Evolutionary conservation across 2,329 filamentous ascomycete genomes (phyloP).

Genomic region (Pyrenochaeta sp.): DNA sequence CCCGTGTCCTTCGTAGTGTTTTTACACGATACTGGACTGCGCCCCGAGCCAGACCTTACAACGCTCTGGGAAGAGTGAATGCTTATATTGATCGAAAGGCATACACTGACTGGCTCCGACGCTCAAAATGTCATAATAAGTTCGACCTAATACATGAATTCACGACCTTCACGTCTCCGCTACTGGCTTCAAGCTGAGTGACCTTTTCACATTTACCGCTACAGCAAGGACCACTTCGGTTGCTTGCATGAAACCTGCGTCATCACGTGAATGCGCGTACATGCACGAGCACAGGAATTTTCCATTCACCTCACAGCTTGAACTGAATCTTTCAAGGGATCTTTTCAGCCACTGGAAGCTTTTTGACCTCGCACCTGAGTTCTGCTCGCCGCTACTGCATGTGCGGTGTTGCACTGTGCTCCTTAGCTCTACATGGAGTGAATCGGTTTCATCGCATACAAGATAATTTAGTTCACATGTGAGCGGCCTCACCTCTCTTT

Average conservation of each 20-base stretch:
- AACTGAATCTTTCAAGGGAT: not conserved
- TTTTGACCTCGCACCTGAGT: no score
- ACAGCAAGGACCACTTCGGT: not conserved
- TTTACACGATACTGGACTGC: not conserved
- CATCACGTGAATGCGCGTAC: slow-evolving; percentile 9
- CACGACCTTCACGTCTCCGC: not conserved
- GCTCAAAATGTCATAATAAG: slow-evolving; percentile 21
- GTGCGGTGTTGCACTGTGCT: not conserved
- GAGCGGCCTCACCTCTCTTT: no score
- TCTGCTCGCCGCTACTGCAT: not conserved
- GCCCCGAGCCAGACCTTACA: not conserved
- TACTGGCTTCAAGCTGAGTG: not conserved
- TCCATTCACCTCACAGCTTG: not conserved
- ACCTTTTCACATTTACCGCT: not conserved
- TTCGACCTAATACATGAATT: slow-evolving; percentile 3
- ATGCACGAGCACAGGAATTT: not conserved
- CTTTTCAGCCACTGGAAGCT: not conserved
- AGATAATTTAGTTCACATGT: no score
- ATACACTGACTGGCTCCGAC: no score
- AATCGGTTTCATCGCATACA: no score
- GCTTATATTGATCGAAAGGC: not conserved
- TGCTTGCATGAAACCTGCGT: slow-evolving; percentile 3
- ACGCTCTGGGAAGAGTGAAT: not conserved
- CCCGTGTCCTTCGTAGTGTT: not conserved
- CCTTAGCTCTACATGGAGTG: no score